phyloP scores from a whole-genome alignment of 1,284 basidiomycete genomes.

The Coniferiporia weirii region DNA sequence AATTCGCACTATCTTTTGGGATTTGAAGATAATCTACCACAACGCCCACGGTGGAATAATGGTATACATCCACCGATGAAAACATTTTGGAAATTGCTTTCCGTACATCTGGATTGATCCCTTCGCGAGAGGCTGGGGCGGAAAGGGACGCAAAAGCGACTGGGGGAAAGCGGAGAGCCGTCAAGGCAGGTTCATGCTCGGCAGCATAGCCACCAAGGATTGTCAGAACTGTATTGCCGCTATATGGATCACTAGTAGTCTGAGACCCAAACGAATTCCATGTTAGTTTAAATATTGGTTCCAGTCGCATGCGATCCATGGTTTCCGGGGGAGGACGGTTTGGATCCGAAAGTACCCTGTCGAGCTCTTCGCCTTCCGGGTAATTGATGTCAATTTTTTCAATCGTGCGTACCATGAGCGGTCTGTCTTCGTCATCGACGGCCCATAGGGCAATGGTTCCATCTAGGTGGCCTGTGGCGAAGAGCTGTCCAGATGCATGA shows the following conservation, averaged over 20 bases:
- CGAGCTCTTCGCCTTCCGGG: constrained; percentile 43
- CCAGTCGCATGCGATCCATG: constrained; percentile 35
- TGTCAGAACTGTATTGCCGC: constrained; percentile 67
- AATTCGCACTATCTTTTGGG: constrained; percentile 70
- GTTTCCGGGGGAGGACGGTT: constrained; percentile 12
- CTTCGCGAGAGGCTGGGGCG: constrained; percentile 27
- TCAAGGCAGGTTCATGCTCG: constrained; percentile 60
- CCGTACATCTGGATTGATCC: constrained; percentile 49
- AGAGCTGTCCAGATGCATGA: constrained; percentile 66
- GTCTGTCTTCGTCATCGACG: constrained; percentile 74
- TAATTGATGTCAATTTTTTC: constrained; percentile 49
- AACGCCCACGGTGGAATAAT: constrained; percentile 56
- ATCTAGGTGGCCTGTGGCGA: constrained; percentile 76
- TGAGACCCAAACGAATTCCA: constrained; percentile 68
- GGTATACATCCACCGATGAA: constrained; percentile 48
- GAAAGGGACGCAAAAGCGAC: constrained; percentile 56
- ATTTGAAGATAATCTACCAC: constrained; percentile 79
- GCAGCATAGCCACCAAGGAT: constrained; percentile 71
- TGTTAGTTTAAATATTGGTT: constrained; percentile 85
- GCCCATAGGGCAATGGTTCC: constrained; percentile 88
- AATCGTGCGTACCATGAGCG: constrained; percentile 74
- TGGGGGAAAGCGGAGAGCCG: constrained; percentile 66
- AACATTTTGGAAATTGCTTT: constrained; percentile 65
- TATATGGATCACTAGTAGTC: constrained; percentile 54
- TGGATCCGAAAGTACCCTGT: constrained; percentile 33